A percentile compares a stretch with the other conserved stretches of the same genome.
Conservation (phyloP, 2,329 filamentous ascomycete genomes). For the Fusarium temperatum region DNA sequence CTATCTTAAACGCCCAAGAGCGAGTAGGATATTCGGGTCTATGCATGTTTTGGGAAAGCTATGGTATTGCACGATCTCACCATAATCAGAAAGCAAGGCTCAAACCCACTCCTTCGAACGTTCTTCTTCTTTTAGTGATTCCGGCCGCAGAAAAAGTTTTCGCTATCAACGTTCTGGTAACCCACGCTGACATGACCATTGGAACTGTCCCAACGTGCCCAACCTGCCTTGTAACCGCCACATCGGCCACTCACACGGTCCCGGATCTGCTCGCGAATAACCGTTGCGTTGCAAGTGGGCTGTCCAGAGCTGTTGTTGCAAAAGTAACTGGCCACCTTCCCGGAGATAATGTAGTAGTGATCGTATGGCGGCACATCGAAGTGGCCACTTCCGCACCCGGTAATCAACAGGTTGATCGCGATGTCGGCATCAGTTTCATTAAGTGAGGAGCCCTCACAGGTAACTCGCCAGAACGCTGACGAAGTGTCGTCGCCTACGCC, state of each 20-base stretch:
- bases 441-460: not conserved
- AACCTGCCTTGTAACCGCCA: not conserved
- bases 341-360: not conserved
- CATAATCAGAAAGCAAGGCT: not conserved
- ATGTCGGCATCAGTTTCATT: not conserved
- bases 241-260: not conserved
- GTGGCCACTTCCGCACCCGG: not conserved
- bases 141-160: not conserved
- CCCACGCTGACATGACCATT: not conserved
- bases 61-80: not conserved
- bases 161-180: not conserved
- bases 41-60: too few relatives aligned
- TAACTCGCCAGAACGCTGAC: not conserved
- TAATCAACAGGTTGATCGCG: not conserved
- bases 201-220: not conserved
- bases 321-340: not conserved
- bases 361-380: not conserved
- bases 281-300: not conserved
- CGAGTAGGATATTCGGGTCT: not conserved
- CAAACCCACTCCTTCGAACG: too few relatives aligned
- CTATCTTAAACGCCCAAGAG: not conserved
- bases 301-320: not conserved
- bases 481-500: not conserved
- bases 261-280: not conserved
- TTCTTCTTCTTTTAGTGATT: not conserved